A percentile compares a stretch with the other conserved stretches of the same genome.
Evolutionary conservation across 2,329 filamentous ascomycete genomes (phyloP).

Genomic region (Aaosphaeria arxii): DNA sequence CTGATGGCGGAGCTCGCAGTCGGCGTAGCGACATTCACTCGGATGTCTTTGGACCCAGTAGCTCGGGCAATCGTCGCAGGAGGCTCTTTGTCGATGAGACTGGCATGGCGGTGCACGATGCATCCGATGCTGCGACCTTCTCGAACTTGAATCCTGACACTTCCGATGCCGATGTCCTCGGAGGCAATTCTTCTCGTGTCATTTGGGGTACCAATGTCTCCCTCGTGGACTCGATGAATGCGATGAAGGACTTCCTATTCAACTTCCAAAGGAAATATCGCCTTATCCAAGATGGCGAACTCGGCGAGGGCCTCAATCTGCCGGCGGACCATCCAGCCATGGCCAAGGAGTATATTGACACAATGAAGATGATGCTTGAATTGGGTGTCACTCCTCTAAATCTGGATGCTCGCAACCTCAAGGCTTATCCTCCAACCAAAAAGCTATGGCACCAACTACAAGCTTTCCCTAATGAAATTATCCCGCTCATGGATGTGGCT

Average conservation of each 20-base stretch:
- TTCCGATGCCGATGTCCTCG: conserved; percentile 85
- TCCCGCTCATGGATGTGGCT: conserved; percentile 92
- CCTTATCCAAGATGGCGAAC: conserved; percentile 82
- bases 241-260: conserved; percentile 87
- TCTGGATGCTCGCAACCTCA: conserved; percentile 83
- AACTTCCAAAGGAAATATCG: conserved; percentile 95
- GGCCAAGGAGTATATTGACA: conserved; percentile 77
- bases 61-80: conserved; percentile 51
- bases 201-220: conserved; percentile 99
- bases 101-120: conserved; percentile 55
- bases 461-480: conserved; percentile 91
- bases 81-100: conserved; percentile 64
- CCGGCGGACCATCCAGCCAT: conserved; percentile 66
- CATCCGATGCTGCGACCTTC: conserved; percentile 61
- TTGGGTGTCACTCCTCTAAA: conserved; percentile 83
- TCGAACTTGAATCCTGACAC: conserved; percentile 75
- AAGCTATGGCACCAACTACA: conserved; percentile 96
- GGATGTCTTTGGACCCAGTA: conserved; percentile 57
- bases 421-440: conserved; percentile 84
- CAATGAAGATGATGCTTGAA: conserved; percentile 86
- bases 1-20: conserved; percentile 56
- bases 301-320: conserved; percentile 67
- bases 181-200: conserved; percentile 74
- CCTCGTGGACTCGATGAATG: conserved; percentile 79
- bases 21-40: conserved; percentile 86